Evolutionary conservation across 805 yeast species (phyloP).

Genomic region (Torulaspora franciscae): DNA sequence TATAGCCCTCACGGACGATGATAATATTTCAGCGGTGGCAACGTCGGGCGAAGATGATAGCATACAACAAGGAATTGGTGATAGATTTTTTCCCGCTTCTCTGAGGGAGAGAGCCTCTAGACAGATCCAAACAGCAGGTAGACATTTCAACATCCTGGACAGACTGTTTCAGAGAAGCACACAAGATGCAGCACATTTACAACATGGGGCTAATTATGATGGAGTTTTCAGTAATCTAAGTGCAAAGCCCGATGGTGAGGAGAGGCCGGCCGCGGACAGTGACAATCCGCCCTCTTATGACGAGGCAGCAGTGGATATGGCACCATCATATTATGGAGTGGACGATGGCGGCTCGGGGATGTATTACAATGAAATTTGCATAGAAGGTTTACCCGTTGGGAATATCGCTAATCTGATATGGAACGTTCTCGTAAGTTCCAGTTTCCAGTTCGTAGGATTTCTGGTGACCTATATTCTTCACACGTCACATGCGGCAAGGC

Average conservation of each 20-base stretch:
- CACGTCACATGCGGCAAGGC: constrained; percentile 95
- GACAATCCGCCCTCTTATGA: constrained; percentile 84
- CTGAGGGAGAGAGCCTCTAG: constrained; percentile 22
- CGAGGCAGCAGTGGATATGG: constrained; percentile 88
- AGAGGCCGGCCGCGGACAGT: constrained; percentile 27
- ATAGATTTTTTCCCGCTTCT: constrained; percentile 10
- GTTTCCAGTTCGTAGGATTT: constrained; percentile 92
- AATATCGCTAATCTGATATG: constrained; percentile 81
- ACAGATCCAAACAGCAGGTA: constrained; percentile 30
- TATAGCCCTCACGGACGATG: background rate
- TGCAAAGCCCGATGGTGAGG: constrained; percentile 71
- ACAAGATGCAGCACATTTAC: constrained; percentile 15
- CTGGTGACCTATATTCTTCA: constrained; percentile 83
- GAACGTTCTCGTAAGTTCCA: constrained; percentile 84
- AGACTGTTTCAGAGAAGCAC: constrained; percentile 31
- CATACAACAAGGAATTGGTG: constrained; percentile 6
- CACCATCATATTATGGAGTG: constrained; percentile 96
- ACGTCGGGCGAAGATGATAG: background rate
- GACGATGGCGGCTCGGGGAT: constrained; percentile 55
- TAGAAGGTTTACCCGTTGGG: constrained; percentile 95
- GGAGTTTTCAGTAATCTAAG: constrained; percentile 91
- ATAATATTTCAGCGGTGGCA: background rate
- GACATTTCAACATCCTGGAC: constrained; percentile 40
- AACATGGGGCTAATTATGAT: constrained; percentile 43
- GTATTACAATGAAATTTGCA: constrained; percentile 82